phyloP scores from a whole-genome alignment of 192 early-diverging fungal species.

The Funneliformis geosporum region DNA sequence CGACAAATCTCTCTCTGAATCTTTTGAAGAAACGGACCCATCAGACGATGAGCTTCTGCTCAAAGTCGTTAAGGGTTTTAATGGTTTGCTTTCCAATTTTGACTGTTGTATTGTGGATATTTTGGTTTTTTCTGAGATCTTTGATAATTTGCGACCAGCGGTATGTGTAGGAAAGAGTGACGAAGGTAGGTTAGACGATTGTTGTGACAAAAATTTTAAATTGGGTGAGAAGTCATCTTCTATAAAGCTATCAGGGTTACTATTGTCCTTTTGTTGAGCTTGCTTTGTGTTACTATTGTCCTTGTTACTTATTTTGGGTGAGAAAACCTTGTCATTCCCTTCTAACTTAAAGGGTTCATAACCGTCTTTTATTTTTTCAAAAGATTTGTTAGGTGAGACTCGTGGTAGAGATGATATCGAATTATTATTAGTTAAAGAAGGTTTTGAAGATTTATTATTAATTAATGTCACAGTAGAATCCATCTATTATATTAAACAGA shows the following conservation, averaged over 20 bases:
- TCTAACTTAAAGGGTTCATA: slow-evolving; percentile 1
- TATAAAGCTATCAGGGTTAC: slow-evolving; percentile 18
- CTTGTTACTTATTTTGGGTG: slow-evolving; percentile 18
- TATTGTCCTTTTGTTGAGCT: slow-evolving; percentile 24
- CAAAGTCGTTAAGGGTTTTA: slow-evolving; percentile 3
- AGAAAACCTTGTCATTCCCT: slow-evolving; percentile 6
- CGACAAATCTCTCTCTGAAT: background rate
- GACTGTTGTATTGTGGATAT: background rate
- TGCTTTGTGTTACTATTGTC: slow-evolving; percentile 31
- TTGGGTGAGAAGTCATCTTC: background rate
- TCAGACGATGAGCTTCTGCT: slow-evolving; percentile 24
- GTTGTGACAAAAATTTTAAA: slow-evolving; percentile 11
- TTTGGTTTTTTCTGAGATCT: background rate
- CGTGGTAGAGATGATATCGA: background rate
- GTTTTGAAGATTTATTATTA: slow-evolving; percentile 14
- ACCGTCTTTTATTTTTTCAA: slow-evolving; percentile 2
- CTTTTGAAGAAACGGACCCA: slow-evolving; percentile 2
- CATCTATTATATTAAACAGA: slow-evolving; percentile 31
- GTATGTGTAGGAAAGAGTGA: slow-evolving; percentile 9
- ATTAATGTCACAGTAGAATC: slow-evolving; percentile 6
- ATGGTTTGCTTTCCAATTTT: slow-evolving; percentile 15
- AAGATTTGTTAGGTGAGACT: background rate
- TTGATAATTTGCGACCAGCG: slow-evolving; percentile 19
- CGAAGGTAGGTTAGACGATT: slow-evolving; percentile 9
- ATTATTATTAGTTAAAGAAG: slow-evolving; percentile 20